Evolutionary conservation across 2,329 filamentous ascomycete species (phyloP).

Genomic region (Metarhizium brunneum): DNA sequence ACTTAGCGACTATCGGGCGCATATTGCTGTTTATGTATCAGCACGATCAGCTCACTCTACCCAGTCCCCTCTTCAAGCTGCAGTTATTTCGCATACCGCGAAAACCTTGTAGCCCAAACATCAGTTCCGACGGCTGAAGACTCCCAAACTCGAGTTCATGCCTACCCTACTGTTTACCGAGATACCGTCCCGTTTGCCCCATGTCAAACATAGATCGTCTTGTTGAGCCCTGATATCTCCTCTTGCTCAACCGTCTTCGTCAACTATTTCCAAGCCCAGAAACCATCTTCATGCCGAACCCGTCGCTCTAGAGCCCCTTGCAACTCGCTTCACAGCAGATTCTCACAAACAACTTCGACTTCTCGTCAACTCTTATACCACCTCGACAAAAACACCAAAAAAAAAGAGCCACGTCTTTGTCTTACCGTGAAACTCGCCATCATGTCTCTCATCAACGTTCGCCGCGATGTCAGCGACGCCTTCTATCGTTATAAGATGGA

Average conservation of each 20-base stretch:
- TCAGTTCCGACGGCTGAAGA: conserved; percentile 86
- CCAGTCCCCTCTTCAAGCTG: conserved; percentile 94
- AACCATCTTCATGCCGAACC: conserved; percentile 30
- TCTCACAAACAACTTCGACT: conserved; percentile 5
- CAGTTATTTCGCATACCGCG: conserved; percentile 93
- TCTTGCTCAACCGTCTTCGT: conserved; percentile 25
- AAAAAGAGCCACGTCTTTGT: conserved; percentile 6
- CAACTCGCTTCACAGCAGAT: conserved; percentile 10
- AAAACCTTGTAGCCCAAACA: conserved; percentile 85
- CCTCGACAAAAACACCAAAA: not conserved
- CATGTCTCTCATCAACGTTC: conserved; percentile 98
- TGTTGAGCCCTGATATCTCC: conserved; percentile 43
- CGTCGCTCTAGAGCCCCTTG: conserved; percentile 13
- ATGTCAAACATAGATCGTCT: conserved; percentile 46
- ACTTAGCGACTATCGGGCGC: conserved; percentile 21
- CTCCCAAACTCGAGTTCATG: conserved; percentile 42
- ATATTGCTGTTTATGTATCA: conserved; percentile 89
- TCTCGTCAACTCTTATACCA: not conserved
- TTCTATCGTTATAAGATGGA: conserved; percentile 99
- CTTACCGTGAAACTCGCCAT: conserved; percentile 34
- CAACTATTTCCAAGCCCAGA: conserved; percentile 15
- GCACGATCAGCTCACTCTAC: conserved; percentile 83
- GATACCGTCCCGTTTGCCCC: conserved; percentile 39
- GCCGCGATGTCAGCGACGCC: conserved; percentile 93
- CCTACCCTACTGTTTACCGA: conserved; percentile 40